phyloP scores from a whole-genome alignment of 257 asterid genomes.

The Nyctanthes arbortristis region DNA sequence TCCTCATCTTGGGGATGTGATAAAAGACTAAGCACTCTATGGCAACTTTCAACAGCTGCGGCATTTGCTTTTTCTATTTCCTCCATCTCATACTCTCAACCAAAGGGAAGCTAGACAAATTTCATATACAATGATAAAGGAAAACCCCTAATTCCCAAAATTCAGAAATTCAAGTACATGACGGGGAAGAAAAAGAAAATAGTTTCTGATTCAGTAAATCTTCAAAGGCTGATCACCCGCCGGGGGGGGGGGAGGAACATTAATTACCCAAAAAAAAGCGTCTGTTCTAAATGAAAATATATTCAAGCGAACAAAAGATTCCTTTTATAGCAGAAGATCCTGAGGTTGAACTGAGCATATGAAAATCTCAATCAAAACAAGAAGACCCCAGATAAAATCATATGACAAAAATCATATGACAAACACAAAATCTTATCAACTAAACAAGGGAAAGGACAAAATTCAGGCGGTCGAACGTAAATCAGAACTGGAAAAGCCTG shows the following conservation, averaged over 20 bases:
- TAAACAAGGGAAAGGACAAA: too few species aligned
- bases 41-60: slow-evolving; percentile 82
- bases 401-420: slow-evolving; percentile 18
- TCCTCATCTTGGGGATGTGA: slow-evolving; percentile 58
- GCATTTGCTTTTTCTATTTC: slow-evolving; percentile 73
- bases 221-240: too few species aligned
- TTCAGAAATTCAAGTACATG: slow-evolving; percentile 19
- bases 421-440: too few species aligned
- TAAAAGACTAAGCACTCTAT: slow-evolving; percentile 61
- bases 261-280: too few species aligned
- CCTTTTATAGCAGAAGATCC: slow-evolving; percentile 4
- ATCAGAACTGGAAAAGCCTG: slow-evolving; percentile 13
- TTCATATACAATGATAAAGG: neutral
- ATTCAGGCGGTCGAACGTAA: slow-evolving; percentile 20
- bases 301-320: slow-evolving; percentile 20
- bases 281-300: neutral
- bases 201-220: too few species aligned
- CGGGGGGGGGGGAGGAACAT: too few species aligned
- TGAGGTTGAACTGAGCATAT: neutral
- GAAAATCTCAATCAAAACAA: slow-evolving; percentile 18
- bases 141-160: slow-evolving; percentile 43
- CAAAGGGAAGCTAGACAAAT: neutral
- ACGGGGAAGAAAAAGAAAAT: too few species aligned
- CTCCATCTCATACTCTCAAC: slow-evolving; percentile 46
- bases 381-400: neutral